Evolutionary conservation across 2,329 filamentous ascomycete genomes (phyloP), one percentile per base, ranked within the genome.

Genomic region (Clarireedia paspali): DNA sequence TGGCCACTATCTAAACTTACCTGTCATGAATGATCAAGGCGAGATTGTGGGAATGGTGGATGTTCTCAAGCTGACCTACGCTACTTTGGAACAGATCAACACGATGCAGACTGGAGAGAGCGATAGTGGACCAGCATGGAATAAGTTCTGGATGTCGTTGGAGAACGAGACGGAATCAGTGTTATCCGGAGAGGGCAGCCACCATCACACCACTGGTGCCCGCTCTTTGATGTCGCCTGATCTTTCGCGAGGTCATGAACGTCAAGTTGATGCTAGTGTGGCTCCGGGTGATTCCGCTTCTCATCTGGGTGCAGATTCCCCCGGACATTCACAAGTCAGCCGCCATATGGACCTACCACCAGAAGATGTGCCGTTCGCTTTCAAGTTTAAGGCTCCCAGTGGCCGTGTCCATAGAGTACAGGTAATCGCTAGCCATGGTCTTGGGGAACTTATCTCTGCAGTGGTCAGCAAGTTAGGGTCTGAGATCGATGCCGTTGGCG

Each of bases 11-110:
- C 83, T 99, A 55, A 99, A 99, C 72, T 77, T 99, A 46, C 94
- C 94, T 7, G 94, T 99, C 60, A 99, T 99, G 94, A 96, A 96
- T 72, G 91, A 95, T 63, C 81, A 83, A 60, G 94, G 92, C 62
- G 94, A 99, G 73, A 99, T 99, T 68, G 94, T 99, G 57, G 94
- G 94, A 67, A 99, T 99, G 94, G 94, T 99, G 26, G 94, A 99
- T 72, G 94, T 99, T 57, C 82, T 99, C 60, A 97, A 97, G 76
- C 80, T 99, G 67, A 99, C 94, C 23, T 99, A 99, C 73, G 94
- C 94, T 50, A 99, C 94, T 5, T 81, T 99, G 53, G 94, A 99
- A 73, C 92, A 96, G 76, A 91, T 95, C 73, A 97, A 97, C 76
- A 91, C 89, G 57, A 97, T 99, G 86, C 85, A 82, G 42, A 91